phyloP scores from a whole-genome alignment of 2,329 filamentous ascomycete species.

The Ophiosphaerella narmari region DNA sequence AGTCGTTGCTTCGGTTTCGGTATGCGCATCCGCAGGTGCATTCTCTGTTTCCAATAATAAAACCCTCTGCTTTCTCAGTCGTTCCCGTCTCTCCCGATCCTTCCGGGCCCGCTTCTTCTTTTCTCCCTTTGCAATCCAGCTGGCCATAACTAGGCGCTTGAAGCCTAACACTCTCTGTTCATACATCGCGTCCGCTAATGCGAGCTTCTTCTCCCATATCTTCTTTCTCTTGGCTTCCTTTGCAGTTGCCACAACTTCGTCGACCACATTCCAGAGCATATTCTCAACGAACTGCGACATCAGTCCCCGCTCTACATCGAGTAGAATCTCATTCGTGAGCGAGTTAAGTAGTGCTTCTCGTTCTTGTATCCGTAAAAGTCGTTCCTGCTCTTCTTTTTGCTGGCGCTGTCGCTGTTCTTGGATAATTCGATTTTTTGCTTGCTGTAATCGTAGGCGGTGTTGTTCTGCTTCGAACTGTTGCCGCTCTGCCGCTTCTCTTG shows the following conservation, averaged over 20 bases:
- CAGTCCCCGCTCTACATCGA: slow-evolving; percentile 47
- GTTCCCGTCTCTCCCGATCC: slow-evolving; percentile 27
- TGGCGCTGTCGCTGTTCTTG: slow-evolving; percentile 26
- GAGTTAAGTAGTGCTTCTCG: slow-evolving; percentile 31
- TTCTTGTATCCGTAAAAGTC: slow-evolving; percentile 13
- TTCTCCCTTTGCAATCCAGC: slow-evolving; percentile 27
- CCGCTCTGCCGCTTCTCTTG: slow-evolving; percentile 22
- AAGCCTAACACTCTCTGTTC: slow-evolving; percentile 20
- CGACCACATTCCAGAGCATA: slow-evolving; percentile 40
- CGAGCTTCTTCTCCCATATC: slow-evolving; percentile 25
- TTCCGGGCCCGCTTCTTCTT: slow-evolving; percentile 31
- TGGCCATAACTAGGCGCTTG: slow-evolving; percentile 24
- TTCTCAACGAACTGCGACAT: slow-evolving; percentile 53
- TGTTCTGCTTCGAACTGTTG: slow-evolving; percentile 20
- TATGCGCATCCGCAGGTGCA: slow-evolving; percentile 1
- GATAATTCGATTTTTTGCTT: slow-evolving; percentile 21
- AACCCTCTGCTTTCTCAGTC: slow-evolving; percentile 27
- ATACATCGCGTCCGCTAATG: slow-evolving; percentile 23
- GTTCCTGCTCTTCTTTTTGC: slow-evolving; percentile 25
- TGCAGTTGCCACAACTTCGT: slow-evolving; percentile 30
- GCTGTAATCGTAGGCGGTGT: slow-evolving; percentile 15
- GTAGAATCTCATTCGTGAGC: slow-evolving; percentile 46
- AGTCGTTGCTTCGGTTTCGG: slow-evolving; percentile 3
- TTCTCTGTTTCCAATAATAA: slow-evolving; percentile 12
- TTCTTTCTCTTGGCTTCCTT: slow-evolving; percentile 34